Percentiles rank a stretch among this genome's conserved stretches.
Conservation (phyloP, 1,284 basidiomycete species). For the Austroboletus novae-zelandiae region DNA sequence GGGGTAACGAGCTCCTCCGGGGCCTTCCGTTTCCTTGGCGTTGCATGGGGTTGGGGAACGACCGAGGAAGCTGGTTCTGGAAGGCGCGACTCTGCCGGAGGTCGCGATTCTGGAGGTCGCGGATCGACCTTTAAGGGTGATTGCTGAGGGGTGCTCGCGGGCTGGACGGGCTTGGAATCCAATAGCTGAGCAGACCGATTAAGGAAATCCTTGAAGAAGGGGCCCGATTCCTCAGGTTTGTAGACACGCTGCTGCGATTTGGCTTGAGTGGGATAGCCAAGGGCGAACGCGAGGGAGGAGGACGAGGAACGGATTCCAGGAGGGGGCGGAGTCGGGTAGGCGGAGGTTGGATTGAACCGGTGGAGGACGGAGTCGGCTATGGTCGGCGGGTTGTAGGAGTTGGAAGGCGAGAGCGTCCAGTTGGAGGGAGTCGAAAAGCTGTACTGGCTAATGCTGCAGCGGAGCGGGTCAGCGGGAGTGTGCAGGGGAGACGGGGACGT, state of each 20-base stretch:
- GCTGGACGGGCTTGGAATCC: conserved; percentile 23
- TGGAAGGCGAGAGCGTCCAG: conserved; percentile 36
- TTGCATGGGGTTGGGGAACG: conserved; percentile 40
- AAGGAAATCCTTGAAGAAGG: conserved; percentile 64
- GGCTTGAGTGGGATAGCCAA: conserved; percentile 47
- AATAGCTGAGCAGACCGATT: conserved; percentile 46
- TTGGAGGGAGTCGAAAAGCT: conserved; percentile 40
- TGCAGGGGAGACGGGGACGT: conserved; percentile 4
- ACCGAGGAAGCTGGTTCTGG: conserved; percentile 5
- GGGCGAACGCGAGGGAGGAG: conserved; percentile 68
- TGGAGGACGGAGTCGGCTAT: conserved; percentile 66
- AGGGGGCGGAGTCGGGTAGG: conserved; percentile 69
- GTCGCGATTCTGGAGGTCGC: conserved; percentile 6
- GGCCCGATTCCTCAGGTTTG: conserved; percentile 54
- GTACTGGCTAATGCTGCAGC: conserved; percentile 31
- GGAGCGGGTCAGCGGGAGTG: conserved; percentile 4
- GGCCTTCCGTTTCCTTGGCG: conserved; percentile 52
- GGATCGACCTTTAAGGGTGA: conserved; percentile 14
- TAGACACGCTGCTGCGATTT: conserved; percentile 37
- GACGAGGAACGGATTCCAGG: conserved; percentile 60
- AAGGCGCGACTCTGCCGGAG: conserved; percentile 7
- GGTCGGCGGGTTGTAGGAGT: conserved; percentile 41
- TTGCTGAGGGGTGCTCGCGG: conserved; percentile 9
- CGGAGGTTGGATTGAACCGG: conserved; percentile 50
- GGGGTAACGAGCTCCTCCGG: conserved; percentile 48